These are phyloP conservation scores for Xylaria intraflava DNA, from an alignment of 495 filamentous ascomycete genomes.

Conservation along the genomic window DNA sequence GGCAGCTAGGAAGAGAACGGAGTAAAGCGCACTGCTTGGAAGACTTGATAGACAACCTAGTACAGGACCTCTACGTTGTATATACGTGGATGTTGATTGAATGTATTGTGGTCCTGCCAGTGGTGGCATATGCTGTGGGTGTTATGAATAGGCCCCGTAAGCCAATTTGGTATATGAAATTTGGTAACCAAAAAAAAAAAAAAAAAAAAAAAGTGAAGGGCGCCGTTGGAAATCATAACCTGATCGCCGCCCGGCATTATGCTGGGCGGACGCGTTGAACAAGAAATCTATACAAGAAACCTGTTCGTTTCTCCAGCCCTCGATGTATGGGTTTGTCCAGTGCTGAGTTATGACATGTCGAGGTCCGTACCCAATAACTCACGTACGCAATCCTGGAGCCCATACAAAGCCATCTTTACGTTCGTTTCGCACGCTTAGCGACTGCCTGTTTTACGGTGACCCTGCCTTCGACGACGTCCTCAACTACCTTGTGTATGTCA, in stretches of 20 bases:
- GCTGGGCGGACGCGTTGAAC: neutral
- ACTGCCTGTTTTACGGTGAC: slow-evolving; percentile 37
- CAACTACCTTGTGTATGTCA: slow-evolving; percentile 63
- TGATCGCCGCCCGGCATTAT: neutral
- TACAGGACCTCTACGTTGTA: neutral
- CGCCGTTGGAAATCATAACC: neutral
- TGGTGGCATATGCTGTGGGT: neutral
- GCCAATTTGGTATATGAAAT: neutral
- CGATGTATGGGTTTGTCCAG: neutral
- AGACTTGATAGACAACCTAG: neutral
- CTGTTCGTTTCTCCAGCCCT: slow-evolving; percentile 12
- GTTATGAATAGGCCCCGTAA: neutral
- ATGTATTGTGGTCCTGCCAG: neutral
- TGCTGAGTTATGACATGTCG: neutral
- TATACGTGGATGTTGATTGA: neutral
- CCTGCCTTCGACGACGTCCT: slow-evolving; percentile 63
- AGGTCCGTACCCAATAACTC: slow-evolving; percentile 10
- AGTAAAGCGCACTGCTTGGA: slow-evolving; percentile 24
- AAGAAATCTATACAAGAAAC: slow-evolving; percentile 2
- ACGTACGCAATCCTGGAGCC: neutral
- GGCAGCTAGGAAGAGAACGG: slow-evolving; percentile 45
- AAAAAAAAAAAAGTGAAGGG: neutral
- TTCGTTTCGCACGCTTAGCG: slow-evolving; percentile 28
- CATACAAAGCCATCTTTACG: neutral
- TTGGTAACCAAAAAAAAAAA: neutral